Conservation (phyloP, 176 grass and related monocot genomes). For the Cocos nucifera region DNA sequence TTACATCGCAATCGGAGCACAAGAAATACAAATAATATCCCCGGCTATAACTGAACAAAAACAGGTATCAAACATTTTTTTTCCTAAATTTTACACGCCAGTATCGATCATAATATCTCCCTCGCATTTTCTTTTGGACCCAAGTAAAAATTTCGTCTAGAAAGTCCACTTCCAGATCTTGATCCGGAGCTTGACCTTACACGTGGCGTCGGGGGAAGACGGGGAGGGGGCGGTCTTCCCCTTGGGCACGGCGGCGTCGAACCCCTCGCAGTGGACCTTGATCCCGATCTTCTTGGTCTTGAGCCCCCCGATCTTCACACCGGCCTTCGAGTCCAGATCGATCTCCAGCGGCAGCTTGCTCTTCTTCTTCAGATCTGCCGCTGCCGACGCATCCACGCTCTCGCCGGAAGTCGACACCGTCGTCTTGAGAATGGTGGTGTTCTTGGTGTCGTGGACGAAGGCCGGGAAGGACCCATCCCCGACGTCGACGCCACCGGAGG, state of each 20-base stretch:
- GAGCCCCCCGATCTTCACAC: conserved; percentile 6
- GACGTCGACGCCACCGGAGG: conserved; percentile 3
- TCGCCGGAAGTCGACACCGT: no score
- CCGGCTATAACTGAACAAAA: no score
- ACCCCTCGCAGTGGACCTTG: conserved; percentile 1
- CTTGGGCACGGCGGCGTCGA: conserved; percentile 5
- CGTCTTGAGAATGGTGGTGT: not conserved
- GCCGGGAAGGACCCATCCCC: not conserved
- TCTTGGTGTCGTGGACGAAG: conserved; percentile 3
- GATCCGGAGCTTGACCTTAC: conserved; percentile 8
- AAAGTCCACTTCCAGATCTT: conserved; percentile 17
- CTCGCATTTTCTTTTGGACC: no score
- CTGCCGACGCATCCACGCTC: not conserved
- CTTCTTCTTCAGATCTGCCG: not conserved
- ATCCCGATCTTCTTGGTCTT: conserved; percentile 13
- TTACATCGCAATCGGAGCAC: no score
- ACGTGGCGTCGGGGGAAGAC: not conserved
- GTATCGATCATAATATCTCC: no score
- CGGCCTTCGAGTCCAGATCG: conserved; percentile 3
- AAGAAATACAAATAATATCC: no score
- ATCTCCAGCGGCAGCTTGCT: conserved; percentile 9
- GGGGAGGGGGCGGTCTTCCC: not conserved
- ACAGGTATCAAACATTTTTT: no score
- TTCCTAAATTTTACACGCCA: no score
- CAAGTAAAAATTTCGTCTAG: not conserved